phyloP scores from a whole-genome alignment of 176 grass and related monocot genomes.

The Luzula sylvatica region DNA sequence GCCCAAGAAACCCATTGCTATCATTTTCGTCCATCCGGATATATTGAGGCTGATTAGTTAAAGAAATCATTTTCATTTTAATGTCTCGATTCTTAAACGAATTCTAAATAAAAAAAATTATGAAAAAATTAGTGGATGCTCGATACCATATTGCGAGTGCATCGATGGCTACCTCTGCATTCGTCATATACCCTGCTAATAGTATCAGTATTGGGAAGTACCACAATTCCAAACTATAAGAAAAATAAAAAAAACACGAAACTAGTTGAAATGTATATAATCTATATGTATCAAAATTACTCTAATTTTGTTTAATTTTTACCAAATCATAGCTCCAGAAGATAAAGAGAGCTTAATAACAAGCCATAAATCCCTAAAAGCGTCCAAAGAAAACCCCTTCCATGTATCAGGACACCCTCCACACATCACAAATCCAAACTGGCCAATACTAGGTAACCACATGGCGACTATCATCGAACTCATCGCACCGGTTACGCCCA shows the following conservation, averaged over 20 bases:
- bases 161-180: slow-evolving; percentile 51
- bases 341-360: slow-evolving; percentile 62
- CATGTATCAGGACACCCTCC: slow-evolving; percentile 58
- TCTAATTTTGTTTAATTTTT: slow-evolving; percentile 19
- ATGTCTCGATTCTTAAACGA: neutral
- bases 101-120: neutral
- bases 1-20: slow-evolving; percentile 75
- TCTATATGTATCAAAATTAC: neutral
- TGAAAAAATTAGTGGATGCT: neutral
- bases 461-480: slow-evolving; percentile 42
- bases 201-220: slow-evolving; percentile 76
- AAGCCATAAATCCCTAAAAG: slow-evolving; percentile 31
- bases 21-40: slow-evolving; percentile 79
- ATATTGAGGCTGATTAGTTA: slow-evolving; percentile 67
- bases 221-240: slow-evolving; percentile 75
- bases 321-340: slow-evolving; percentile 79
- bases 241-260: neutral
- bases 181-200: slow-evolving; percentile 57
- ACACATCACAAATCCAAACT: slow-evolving; percentile 50
- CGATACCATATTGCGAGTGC: slow-evolving; percentile 79
- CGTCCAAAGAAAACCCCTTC: slow-evolving; percentile 49
- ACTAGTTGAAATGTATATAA: neutral
- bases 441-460: slow-evolving; percentile 50
- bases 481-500: slow-evolving; percentile 45
- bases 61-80: neutral